Base-by-base conservation (phyloP, 768 basidiomycete species). In the Lactarius akahatsu region DNA sequence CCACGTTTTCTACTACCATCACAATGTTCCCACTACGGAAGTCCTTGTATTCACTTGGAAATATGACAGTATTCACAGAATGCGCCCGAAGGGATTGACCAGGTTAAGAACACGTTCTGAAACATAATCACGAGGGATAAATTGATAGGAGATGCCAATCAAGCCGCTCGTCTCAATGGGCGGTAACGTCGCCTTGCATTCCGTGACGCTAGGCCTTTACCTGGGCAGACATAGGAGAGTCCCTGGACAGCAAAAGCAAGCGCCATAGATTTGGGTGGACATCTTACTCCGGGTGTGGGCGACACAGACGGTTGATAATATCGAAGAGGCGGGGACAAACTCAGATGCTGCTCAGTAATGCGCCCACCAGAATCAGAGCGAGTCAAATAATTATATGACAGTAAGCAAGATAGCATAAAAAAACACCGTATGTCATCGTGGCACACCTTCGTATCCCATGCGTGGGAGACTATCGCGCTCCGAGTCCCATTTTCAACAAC, bases 401-500 rank as follows among this genome's bases (percentile, higher is more conserved):
- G 57, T 63, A 67, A 67, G 52, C 66, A 67, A 67, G 52, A 67
- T 59, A 57, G 62, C 52, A 67, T 32, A 59, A 45, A 63, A 36
- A 63, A 36, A 63, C 66, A 56, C 32, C 43, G 58, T 43, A 56
- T 23, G 32, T 26, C 66, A 66, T 56, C 57, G 10, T 56, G 28
- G 61, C 41, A 67, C 20, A 30, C 58, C 62, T 63, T 60, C 52
- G n/a, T 30, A 66, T 30, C 45, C 60, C 56, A 26, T 5, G 30
- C 36, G 20, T 16, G 26, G 11, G 2, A 20, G 47, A 28, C 69
- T 45, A 68, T 45, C 68, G 64, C 9, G 63, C 60, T 34, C 67
- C 69, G 6, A 70, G 59, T 18, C 91, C 91, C 91, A 96, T 91
- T 83, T 97, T 97, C 75, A 96, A 76, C 72, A 89, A 77, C 3